A percentile compares a stretch with the other conserved stretches of the same genome.
phyloP scores from a whole-genome alignment of 2,329 filamentous ascomycete species.

The Colletotrichum sp. region DNA sequence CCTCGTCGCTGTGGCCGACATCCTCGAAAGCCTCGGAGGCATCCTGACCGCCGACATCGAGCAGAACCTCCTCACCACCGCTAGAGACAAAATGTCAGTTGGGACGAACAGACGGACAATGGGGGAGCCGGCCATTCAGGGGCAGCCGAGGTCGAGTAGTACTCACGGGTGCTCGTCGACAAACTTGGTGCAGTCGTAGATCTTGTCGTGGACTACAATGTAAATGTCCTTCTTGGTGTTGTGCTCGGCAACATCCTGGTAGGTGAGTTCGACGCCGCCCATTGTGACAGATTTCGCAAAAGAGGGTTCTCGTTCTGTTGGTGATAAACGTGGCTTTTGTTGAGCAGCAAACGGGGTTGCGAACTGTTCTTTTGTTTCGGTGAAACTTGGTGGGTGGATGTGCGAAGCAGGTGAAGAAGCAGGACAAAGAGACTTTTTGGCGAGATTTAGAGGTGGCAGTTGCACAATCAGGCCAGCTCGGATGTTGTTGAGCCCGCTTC shows the following conservation, averaged over 20 bases:
- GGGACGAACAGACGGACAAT: background rate
- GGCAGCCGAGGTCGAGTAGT: background rate
- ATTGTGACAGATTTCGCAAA: constrained; percentile 21
- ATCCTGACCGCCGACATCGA: constrained; percentile 95
- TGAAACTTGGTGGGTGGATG: background rate
- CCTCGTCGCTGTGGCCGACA: constrained; percentile 98
- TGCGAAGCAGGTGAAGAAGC: background rate
- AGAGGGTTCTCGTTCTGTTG: background rate
- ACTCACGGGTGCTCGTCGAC: constrained; percentile 92
- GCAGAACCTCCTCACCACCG: constrained; percentile 96
- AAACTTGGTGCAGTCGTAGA: constrained; percentile 90
- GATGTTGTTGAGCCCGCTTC: constrained; percentile 21
- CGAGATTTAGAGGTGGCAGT: background rate
- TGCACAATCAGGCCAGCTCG: constrained; percentile 11
- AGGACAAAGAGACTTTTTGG: background rate
- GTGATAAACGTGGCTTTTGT: constrained; percentile 14
- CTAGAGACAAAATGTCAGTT: constrained; percentile 50
- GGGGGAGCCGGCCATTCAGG: background rate
- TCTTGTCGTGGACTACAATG: constrained; percentile 93
- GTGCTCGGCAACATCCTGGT: constrained; percentile 82
- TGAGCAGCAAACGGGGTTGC: background rate
- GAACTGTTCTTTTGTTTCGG: background rate
- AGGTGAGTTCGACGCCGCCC: constrained; percentile 65
- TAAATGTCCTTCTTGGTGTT: constrained; percentile 94
- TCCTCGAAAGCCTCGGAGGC: constrained; percentile 98